Evolutionary conservation across 2,329 filamentous ascomycete species (phyloP).

Genomic region (Fusarium stilboides): DNA sequence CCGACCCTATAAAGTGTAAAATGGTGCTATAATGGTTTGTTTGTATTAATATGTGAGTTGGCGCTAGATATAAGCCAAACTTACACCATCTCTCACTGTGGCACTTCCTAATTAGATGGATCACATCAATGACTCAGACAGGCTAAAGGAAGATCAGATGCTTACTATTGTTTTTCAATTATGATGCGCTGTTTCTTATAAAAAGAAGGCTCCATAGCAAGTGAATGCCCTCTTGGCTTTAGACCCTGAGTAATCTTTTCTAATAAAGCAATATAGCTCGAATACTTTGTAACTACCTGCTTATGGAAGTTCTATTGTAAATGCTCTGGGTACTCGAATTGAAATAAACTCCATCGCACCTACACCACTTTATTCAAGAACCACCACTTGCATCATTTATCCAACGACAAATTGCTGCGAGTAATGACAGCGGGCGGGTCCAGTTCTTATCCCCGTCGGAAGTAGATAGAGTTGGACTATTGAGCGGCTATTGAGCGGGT

Average conservation of each 20-base stretch:
- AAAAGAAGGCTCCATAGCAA: too few species aligned
- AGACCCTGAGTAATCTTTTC: too few species aligned
- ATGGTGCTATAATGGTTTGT: too few species aligned
- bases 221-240: too few species aligned
- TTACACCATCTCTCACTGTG: neutral
- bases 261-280: too few species aligned
- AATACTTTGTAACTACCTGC: too few species aligned
- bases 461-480: conserved; percentile 11
- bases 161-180: too few species aligned
- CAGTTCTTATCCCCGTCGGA: neutral
- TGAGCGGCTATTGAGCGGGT: conserved; percentile 1
- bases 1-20: too few species aligned
- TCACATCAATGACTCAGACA: neutral
- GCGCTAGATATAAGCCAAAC: neutral
- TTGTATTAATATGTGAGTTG: neutral
- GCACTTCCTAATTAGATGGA: neutral
- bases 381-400: rapidly evolving
- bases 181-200: too few species aligned
- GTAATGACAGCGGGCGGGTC: neutral
- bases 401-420: neutral
- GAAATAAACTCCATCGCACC: neutral
- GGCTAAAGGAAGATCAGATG: too few species aligned
- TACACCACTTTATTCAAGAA: neutral
- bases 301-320: too few species aligned
- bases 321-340: neutral